Conservation (phyloP, 1,139 yeast genomes). For the Saccharomyces hybrid region DNA sequence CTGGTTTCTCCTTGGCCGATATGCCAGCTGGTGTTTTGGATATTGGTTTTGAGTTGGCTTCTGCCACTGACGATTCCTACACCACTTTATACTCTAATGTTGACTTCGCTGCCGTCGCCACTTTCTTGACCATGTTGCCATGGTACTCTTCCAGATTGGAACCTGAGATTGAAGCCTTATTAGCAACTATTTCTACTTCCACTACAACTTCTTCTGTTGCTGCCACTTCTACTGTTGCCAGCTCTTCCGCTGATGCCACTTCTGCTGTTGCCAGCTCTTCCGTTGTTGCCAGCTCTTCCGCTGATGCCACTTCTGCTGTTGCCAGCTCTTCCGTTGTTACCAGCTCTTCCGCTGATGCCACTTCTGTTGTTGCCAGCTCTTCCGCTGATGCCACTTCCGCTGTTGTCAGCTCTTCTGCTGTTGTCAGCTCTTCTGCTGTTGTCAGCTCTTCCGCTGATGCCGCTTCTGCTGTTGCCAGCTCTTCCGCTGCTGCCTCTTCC, state of each 20-base stretch:
- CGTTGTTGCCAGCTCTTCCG: not conserved
- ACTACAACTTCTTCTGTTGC: not conserved
- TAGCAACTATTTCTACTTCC: not conserved
- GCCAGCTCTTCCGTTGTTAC: slow-evolving; percentile 2
- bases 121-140: slow-evolving; percentile 35
- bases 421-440: not conserved
- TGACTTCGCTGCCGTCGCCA: slow-evolving; percentile 23
- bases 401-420: not conserved
- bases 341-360: not conserved
- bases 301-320: not conserved
- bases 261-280: not conserved
- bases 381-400: slow-evolving; percentile 5
- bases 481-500: not conserved
- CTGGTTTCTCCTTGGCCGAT: slow-evolving; percentile 5
- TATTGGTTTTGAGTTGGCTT: slow-evolving; percentile 1
- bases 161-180: not conserved
- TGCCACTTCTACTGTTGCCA: not conserved
- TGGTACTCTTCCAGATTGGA: slow-evolving; percentile 35
- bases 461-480: not conserved
- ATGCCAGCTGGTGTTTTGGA: slow-evolving; percentile 6
- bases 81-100: slow-evolving; percentile 32
- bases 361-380: slow-evolving; percentile 14
- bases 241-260: slow-evolving; percentile 1
- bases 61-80: slow-evolving; percentile 8
- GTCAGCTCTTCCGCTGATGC: not conserved